Percentiles rank a stretch among this genome's conserved stretches.
Conservation (phyloP, 495 filamentous ascomycete genomes). For the Annulohypoxylon moriforme region DNA sequence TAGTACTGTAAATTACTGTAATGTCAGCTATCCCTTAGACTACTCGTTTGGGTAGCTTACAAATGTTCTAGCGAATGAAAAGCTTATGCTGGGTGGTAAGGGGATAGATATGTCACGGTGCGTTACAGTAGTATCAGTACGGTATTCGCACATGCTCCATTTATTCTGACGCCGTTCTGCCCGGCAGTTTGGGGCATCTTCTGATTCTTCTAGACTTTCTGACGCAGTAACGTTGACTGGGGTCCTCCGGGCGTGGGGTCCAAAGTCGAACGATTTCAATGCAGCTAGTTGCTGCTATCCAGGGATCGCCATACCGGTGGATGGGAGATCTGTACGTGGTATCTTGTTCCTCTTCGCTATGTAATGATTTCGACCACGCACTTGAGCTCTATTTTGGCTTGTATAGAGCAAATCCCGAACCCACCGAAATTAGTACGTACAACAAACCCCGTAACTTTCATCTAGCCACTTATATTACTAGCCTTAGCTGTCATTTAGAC, state of each 20-base stretch:
- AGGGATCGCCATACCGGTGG: constrained; percentile 31
- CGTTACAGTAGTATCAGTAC: too few species aligned
- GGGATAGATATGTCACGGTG: too few species aligned
- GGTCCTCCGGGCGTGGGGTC: constrained; percentile 39
- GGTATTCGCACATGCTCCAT: too few species aligned
- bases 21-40: too few species aligned
- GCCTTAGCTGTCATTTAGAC: constrained; percentile 31
- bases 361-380: constrained; percentile 16
- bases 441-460: constrained; percentile 33
- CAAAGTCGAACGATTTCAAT: constrained; percentile 37
- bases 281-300: constrained; percentile 21
- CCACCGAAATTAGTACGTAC: constrained; percentile 28
- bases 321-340: constrained; percentile 31
- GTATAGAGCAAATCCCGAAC: constrained; percentile 32
- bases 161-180: too few species aligned
- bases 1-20: too few species aligned
- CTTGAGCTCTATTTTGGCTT: background rate
- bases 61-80: too few species aligned
- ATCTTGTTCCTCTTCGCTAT: constrained; percentile 14
- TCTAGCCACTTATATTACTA: constrained; percentile 41
- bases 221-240: constrained; percentile 25
- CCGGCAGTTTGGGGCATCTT: constrained; percentile 48
- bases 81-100: too few species aligned
- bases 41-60: too few species aligned
- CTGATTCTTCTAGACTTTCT: constrained; percentile 41